Base-by-base conservation (phyloP, 169 alveolate genomes). In the Perkinsus chesapeaki region DNA sequence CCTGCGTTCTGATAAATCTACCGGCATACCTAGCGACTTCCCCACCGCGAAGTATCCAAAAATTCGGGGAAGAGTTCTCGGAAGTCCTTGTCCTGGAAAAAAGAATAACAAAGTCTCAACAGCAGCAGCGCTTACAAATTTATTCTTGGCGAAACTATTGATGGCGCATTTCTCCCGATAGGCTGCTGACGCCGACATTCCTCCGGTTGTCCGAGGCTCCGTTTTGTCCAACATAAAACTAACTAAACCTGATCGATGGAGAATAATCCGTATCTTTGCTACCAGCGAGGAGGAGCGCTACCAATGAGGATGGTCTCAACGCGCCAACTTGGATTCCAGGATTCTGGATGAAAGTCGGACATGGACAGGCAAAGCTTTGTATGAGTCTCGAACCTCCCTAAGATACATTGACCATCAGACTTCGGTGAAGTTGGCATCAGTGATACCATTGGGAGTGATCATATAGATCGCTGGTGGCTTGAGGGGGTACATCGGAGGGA, bases 401-500 rank as follows among this genome's bases (percentile, higher is more conserved):
- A 39, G 91, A 0, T 12, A 39, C 48, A 36, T 39, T 91, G 16
- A 16, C 16, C 20, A 39, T 23, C 38, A 39, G 91, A 27, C 91
- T 48, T 9, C 20, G 27, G 1, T 5, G 47, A 12, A 20, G 39
- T 36, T 38, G 47, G 39, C 20, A 36, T 39, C 27, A 1, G 39
- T 20, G 3, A 31, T 73, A 73, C 91, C 92, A 39, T 91, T 91
- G 60, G 39, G 39, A 39, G 92, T 91, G 60, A 91, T 91, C 92
- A 91, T 91, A 95, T 95, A 96, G 27, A 97, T 94, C 82, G 92
- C 94, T 39, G 98, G 98, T 37, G 98, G 98, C 93, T 95, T 96
- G 92, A 97, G 91, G 34, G 98, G 98, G 92, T 96, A 97, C 92
- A 96, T 97, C 93, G 93, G 93, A 9, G 98, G 97, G 94, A 97